Evolutionary conservation across 352 stramenopile species (phyloP).

Genomic region (Phytophthora multivora): DNA sequence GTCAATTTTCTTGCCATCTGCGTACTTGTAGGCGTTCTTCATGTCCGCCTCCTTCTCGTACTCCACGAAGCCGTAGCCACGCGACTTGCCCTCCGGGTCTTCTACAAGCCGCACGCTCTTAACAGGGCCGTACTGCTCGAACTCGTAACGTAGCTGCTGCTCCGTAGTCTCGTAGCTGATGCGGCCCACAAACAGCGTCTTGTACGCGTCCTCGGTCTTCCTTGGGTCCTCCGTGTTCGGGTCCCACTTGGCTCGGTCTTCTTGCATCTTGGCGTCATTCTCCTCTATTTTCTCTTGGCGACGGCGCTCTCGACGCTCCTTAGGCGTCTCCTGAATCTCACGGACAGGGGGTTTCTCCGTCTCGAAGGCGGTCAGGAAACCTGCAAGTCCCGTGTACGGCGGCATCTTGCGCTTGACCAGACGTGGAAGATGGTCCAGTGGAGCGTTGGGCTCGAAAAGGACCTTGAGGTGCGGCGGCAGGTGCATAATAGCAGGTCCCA

Average conservation of each 20-base stretch:
- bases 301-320: slow-evolving; percentile 70
- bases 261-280: slow-evolving; percentile 72
- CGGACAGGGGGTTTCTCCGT: slow-evolving; percentile 54
- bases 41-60: slow-evolving; percentile 98
- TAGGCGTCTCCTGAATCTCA: slow-evolving; percentile 74
- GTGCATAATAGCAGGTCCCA: slow-evolving; percentile 84
- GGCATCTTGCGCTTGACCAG: slow-evolving; percentile 89
- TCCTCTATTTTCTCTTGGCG: slow-evolving; percentile 60
- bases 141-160: slow-evolving; percentile 96
- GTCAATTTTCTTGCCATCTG: slow-evolving; percentile 97
- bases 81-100: slow-evolving; percentile 90
- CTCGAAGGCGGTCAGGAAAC: slow-evolving; percentile 65
- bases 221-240: slow-evolving; percentile 58
- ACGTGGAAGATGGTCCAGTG: slow-evolving; percentile 71
- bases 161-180: slow-evolving; percentile 99
- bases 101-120: slow-evolving; percentile 90
- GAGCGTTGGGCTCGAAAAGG: slow-evolving; percentile 81
- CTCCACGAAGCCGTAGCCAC: slow-evolving; percentile 98
- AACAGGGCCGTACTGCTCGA: slow-evolving; percentile 94
- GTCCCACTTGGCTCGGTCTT: slow-evolving; percentile 73
- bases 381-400: slow-evolving; percentile 65
- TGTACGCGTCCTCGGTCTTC: slow-evolving; percentile 94
- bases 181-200: slow-evolving; percentile 97
- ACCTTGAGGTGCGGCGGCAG: slow-evolving; percentile 80
- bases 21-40: slow-evolving; percentile 94